Evolutionary conservation across 768 basidiomycete species (phyloP).

Genomic region (Lactarius vividus): DNA sequence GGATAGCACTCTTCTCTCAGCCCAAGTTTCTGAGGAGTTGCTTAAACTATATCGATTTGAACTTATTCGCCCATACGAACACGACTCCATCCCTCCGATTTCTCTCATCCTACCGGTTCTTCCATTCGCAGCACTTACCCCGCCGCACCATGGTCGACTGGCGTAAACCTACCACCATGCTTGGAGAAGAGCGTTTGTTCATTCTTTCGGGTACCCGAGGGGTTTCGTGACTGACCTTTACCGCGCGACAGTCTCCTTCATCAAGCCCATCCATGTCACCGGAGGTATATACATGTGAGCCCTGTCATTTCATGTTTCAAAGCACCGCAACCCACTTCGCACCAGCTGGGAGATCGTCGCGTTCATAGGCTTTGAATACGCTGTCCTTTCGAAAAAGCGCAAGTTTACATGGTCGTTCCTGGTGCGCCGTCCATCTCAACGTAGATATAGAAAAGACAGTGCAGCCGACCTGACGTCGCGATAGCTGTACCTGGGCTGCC

Average conservation of each 20-base stretch:
- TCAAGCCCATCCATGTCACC: conserved; percentile 16
- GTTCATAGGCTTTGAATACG: conserved; percentile 16
- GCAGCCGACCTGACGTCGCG: not conserved
- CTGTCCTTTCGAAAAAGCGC: conserved; percentile 13
- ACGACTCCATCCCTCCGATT: too few relatives aligned
- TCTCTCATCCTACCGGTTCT: not conserved
- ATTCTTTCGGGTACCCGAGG: not conserved
- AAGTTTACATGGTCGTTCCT: conserved; percentile 20
- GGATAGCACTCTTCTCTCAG: not conserved
- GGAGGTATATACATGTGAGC: conserved; percentile 24
- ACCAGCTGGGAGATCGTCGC: conserved; percentile 22
- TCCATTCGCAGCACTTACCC: too few relatives aligned
- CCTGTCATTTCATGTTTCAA: too few relatives aligned
- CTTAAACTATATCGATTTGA: not conserved
- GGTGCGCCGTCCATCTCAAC: conserved; percentile 1
- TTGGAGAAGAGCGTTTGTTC: conserved; percentile 3
- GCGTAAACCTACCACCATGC: not conserved
- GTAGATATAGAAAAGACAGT: not conserved
- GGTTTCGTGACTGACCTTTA: not conserved
- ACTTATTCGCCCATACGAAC: not conserved
- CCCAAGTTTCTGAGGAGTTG: too few relatives aligned
- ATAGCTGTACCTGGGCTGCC: conserved; percentile 23
- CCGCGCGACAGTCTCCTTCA: conserved; percentile 1
- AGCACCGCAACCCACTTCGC: not conserved
- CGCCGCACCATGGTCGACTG: conserved; percentile 7